Conservation (phyloP, 371 early-diverging fungal species). For the Mucor indicus region DNA sequence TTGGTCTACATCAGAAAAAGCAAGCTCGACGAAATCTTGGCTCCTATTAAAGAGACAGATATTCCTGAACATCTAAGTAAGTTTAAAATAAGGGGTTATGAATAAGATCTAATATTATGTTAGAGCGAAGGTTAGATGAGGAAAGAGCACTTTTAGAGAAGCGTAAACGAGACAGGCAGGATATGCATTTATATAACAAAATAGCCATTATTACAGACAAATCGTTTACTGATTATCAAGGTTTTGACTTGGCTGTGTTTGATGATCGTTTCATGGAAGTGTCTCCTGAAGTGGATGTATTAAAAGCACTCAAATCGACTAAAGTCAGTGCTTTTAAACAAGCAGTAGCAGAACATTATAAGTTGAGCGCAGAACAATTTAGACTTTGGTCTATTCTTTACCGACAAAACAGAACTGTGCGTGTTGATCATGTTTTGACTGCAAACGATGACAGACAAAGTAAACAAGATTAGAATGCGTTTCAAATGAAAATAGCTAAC, state of each 20-base stretch:
- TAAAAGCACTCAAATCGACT: constrained; percentile 60
- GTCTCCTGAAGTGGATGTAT: constrained; percentile 22
- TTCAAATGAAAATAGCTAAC: constrained; percentile 27
- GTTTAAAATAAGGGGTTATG: constrained; percentile 2
- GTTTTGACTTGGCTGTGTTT: constrained; percentile 80
- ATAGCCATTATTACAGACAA: constrained; percentile 64
- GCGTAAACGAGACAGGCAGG: constrained; percentile 63
- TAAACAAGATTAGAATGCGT: too few species aligned
- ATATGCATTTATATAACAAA: constrained; percentile 64
- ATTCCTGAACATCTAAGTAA: constrained; percentile 81
- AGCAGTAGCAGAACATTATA: constrained; percentile 47
- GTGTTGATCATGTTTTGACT: constrained; percentile 71
- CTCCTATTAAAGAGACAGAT: constrained; percentile 60
- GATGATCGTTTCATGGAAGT: constrained; percentile 45
- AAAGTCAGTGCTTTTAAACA: constrained; percentile 57
- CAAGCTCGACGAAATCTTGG: constrained; percentile 70
- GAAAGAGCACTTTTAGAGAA: constrained; percentile 56
- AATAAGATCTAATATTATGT: not conserved
- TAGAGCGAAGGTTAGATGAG: constrained; percentile 59
- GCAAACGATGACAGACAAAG: constrained; percentile 34
- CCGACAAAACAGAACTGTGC: constrained; percentile 82
- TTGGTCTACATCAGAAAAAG: constrained; percentile 90
- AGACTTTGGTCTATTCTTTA: constrained; percentile 83
- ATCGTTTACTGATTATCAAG: constrained; percentile 64
- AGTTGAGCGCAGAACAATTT: constrained; percentile 52